These are phyloP conservation scores for Apiotrichum laibachii DNA, from an alignment of 1,284 basidiomycete genomes.

Conservation along the genomic window DNA sequence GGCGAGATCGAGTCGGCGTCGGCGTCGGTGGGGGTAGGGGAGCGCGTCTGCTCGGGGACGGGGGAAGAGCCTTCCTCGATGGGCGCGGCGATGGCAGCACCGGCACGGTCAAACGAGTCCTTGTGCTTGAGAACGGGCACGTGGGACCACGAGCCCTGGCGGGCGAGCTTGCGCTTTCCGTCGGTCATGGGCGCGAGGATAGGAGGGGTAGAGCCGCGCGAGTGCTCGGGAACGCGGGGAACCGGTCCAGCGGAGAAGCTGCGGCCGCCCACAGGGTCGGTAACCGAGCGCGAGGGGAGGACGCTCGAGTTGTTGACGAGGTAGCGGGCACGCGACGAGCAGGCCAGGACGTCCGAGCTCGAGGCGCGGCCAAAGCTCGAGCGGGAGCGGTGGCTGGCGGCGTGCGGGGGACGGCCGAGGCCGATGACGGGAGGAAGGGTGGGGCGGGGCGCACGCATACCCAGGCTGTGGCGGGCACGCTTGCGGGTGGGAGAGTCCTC, in stretches of 20 bases:
- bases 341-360: constrained; percentile 20
- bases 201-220: neutral
- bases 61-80: constrained; percentile 15
- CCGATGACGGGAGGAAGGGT: constrained; percentile 22
- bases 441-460: constrained; percentile 14
- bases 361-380: constrained; percentile 25
- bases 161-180: constrained; percentile 23
- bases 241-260: constrained; percentile 20
- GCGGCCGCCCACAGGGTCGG: constrained; percentile 21
- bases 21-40: constrained; percentile 19
- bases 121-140: constrained; percentile 21
- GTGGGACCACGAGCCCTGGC: constrained; percentile 25
- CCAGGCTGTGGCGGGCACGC: constrained; percentile 17
- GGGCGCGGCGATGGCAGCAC: neutral
- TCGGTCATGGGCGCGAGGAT: constrained; percentile 1
- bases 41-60: constrained; percentile 21
- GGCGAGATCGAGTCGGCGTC: constrained; percentile 22
- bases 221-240: constrained; percentile 12
- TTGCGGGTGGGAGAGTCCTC: constrained; percentile 27
- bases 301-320: constrained; percentile 6
- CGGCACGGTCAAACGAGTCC: constrained; percentile 26
- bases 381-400: constrained; percentile 16
- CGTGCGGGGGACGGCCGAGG: constrained; percentile 13
- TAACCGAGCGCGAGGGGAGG: constrained; percentile 14
- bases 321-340: constrained; percentile 25